Conservation (phyloP, 2,329 filamentous ascomycete genomes). For the Arthrobotrys entomopaga region DNA sequence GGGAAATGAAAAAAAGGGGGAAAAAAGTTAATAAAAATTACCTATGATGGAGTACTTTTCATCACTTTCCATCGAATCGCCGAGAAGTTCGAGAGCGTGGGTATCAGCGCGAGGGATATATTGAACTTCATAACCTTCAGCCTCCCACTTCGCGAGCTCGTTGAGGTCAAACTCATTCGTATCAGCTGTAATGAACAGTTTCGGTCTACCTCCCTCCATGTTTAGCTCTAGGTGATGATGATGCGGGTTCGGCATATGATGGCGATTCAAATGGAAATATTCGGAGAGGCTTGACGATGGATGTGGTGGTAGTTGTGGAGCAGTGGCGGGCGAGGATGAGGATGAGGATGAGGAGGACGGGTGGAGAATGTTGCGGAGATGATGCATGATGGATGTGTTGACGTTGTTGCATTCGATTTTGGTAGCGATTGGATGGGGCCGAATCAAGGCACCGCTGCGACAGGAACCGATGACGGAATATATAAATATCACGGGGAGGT, state of each 20-base stretch:
- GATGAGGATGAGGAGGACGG: conserved; percentile 18
- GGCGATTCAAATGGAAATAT: conserved; percentile 4
- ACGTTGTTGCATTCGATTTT: conserved; percentile 33
- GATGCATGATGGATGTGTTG: conserved; percentile 47
- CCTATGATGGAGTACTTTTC: conserved; percentile 73
- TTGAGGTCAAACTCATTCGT: conserved; percentile 69
- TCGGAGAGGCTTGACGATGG: not conserved
- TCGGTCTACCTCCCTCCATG: conserved; percentile 33
- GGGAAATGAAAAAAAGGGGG: not conserved
- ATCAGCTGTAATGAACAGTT: conserved; percentile 66
- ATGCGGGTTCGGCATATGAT: conserved; percentile 8
- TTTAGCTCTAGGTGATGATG: conserved; percentile 10
- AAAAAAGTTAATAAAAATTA: conserved; percentile 60
- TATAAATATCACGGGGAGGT: no score
- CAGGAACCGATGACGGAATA: no score
- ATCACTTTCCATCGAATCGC: conserved; percentile 68
- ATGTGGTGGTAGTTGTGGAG: not conserved
- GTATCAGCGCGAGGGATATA: conserved; percentile 69
- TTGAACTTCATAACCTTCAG: conserved; percentile 70
- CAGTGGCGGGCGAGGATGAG: conserved; percentile 8
- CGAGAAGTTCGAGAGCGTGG: conserved; percentile 66
- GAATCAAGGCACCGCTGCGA: no score
- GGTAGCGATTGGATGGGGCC: not conserved
- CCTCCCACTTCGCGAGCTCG: conserved; percentile 68
- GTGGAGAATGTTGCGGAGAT: conserved; percentile 23